Base-by-base conservation (phyloP, 1,284 basidiomycete species). In the Fomitopsis betulina region DNA sequence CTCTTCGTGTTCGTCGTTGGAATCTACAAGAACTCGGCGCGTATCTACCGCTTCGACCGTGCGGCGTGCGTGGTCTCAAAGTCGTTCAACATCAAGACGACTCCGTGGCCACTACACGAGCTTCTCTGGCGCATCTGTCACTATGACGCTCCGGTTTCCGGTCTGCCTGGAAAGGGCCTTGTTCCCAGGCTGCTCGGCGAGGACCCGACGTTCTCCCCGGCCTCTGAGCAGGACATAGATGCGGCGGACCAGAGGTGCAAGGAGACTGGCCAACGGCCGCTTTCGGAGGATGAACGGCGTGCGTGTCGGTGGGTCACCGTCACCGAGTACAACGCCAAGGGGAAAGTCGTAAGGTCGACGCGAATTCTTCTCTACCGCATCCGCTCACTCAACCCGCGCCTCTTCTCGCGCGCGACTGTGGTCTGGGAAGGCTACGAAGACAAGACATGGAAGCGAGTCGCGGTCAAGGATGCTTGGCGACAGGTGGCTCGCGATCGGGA, bases 1-100 rank as follows among this genome's bases (percentile, higher is more conserved):
- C 58, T 63, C 40, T 56, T 42, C 13, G 37, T 55, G 0, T 63
- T 57, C 30, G 53, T 60, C 21, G 53, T 63, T 19, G 62, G 62
- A 1, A 39, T 63, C 35, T 63, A 63, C 27, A 55, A 53, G 25
- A 35, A 51, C 8, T 57, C 38, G 9, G 38, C 53, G 12, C 60
- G 58, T 6, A 32, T 63, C 30, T 47, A 38, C 17, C 60, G 60
- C 15, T 59, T 59, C 27, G 60, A 61, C 27, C 57, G 38, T 23
- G 17, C 57, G 5, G 57, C 51, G 23, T 53, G 53, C 6, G 27
- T 58, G 6, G 60, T 56, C 19, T 53, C 60, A 1, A 21, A 33
- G 2, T 50, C 54, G 5, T 45, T 58, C 42, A 25, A 32, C 12
- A 30, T 30, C 25, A 47, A 47, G 45, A 30, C 3, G 23, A 8